Percentiles rank a stretch among this genome's conserved stretches.
phyloP scores from a whole-genome alignment of 148 eudicot species.

The Tetragonia tetragonoides region DNA sequence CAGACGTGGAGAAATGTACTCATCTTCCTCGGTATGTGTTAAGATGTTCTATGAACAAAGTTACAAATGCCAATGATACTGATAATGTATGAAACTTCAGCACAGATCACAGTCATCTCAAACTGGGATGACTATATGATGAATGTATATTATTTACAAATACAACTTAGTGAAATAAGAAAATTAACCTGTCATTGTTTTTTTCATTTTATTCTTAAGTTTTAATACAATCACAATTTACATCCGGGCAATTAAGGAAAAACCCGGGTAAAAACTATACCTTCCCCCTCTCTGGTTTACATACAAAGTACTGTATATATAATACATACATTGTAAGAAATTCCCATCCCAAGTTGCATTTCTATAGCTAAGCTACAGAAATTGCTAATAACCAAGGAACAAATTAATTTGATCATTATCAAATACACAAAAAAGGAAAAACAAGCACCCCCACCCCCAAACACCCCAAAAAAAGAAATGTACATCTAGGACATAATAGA shows the following conservation, averaged over 20 bases:
- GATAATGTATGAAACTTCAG: no score
- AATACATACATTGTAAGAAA: not conserved
- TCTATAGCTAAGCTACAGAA: conserved; percentile 5
- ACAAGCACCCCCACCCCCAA: not conserved
- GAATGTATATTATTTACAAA: not conserved
- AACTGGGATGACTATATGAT: not conserved
- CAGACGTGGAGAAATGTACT: no score
- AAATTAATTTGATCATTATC: not conserved
- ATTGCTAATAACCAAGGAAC: not conserved
- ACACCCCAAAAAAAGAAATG: not conserved
- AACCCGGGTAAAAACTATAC: conserved; percentile 5
- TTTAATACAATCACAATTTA: not conserved
- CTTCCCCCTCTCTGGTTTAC: not conserved
- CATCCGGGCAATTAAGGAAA: not conserved
- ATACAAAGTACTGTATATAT: not conserved
- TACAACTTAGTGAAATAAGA: not conserved
- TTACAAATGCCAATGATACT: no score
- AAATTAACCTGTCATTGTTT: not conserved
- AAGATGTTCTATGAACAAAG: no score
- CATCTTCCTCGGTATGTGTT: no score
- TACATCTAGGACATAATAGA: not conserved
- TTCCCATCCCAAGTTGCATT: not conserved
- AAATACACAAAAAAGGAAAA: not conserved
- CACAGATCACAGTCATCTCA: no score
- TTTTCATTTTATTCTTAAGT: not conserved